Evolutionary conservation across 73 alveolate genomes (phyloP).

Genomic region (Loxodes magnus): DNA sequence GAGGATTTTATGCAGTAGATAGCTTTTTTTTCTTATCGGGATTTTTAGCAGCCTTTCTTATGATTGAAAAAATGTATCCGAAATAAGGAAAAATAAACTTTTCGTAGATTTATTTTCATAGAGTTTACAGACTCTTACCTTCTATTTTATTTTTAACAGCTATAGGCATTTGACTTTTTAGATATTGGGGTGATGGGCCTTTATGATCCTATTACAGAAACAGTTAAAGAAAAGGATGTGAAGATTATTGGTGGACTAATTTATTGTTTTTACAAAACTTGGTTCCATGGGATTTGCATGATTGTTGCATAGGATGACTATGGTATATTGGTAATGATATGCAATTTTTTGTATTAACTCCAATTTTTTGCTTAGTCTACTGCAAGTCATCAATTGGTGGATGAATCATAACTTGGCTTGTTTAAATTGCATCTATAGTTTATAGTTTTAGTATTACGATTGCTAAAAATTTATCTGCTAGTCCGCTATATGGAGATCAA

Average conservation of each 20-base stretch:
- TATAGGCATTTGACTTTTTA: not conserved
- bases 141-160: conserved; percentile 1
- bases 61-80: conserved; percentile 20
- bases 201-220: conserved; percentile 8
- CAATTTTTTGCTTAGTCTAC: not conserved
- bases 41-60: conserved; percentile 13
- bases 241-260: conserved; percentile 7
- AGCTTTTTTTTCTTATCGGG: conserved; percentile 24
- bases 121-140: conserved; percentile 29
- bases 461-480: not conserved
- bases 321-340: conserved; percentile 13
- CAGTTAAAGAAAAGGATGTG: not conserved
- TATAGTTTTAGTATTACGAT: not conserved
- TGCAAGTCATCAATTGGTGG: conserved; percentile 8
- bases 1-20: conserved; percentile 29
- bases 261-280: conserved; percentile 1
- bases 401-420: not conserved
- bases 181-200: conserved; percentile 30
- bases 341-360: conserved; percentile 4
- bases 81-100: conserved; percentile 4
- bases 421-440: too few species aligned
- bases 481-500: not conserved
- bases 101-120: conserved; percentile 12
- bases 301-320: conserved; percentile 9
- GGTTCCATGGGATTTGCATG: conserved; percentile 9